These are phyloP conservation scores for Agrocybe praecox DNA, from an alignment of 768 basidiomycete genomes.

Conservation along the genomic window DNA sequence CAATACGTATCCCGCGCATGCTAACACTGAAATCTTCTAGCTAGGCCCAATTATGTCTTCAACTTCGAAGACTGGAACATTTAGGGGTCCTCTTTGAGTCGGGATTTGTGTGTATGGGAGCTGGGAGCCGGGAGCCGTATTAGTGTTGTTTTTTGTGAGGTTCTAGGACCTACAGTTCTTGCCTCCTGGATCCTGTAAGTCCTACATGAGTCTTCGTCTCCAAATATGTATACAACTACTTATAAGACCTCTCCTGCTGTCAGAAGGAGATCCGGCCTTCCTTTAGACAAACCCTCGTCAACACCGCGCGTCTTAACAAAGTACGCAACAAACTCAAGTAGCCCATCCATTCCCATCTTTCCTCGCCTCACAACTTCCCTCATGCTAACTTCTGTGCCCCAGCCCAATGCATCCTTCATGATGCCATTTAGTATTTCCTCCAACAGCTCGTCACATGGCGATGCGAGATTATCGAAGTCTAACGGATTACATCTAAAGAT, in stretches of 20 bases:
- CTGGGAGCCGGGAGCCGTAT: too few species aligned
- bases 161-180: too few species aligned
- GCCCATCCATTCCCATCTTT: constrained; percentile 20
- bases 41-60: background rate
- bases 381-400: constrained; percentile 18
- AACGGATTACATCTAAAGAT: constrained; percentile 8
- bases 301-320: constrained; percentile 21
- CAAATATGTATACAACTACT: background rate
- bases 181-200: background rate
- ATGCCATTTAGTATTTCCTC: constrained; percentile 19
- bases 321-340: constrained; percentile 19
- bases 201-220: background rate
- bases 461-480: constrained; percentile 4
- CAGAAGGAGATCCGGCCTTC: constrained; percentile 22
- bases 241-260: constrained; percentile 2
- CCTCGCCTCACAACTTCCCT: constrained; percentile 14
- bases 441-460: constrained; percentile 22
- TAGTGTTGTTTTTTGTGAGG: too few species aligned
- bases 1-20: constrained; percentile 10
- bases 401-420: constrained; percentile 20
- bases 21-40: background rate
- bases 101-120: too few species aligned
- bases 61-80: background rate
- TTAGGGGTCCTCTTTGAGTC: too few species aligned
- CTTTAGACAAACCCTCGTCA: constrained; percentile 23